Conservation (phyloP, 768 basidiomycete genomes). For the Mycena epipterygia region DNA sequence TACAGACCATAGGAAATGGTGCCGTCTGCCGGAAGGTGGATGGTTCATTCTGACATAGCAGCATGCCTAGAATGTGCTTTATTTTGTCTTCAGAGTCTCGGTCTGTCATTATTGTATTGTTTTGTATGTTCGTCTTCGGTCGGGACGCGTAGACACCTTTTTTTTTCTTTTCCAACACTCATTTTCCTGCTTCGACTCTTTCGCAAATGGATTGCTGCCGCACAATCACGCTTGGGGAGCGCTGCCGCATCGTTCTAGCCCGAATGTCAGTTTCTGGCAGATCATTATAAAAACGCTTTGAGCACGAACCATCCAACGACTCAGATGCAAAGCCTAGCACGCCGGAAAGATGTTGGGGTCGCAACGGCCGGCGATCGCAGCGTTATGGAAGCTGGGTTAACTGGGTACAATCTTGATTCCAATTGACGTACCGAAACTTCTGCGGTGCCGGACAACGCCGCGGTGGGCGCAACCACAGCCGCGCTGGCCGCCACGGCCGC, state of each 20-base stretch:
- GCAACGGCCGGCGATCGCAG: not conserved
- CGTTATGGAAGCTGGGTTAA: not conserved
- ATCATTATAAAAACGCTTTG: not conserved
- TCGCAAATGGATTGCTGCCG: not conserved
- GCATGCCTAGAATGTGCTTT: too few species aligned
- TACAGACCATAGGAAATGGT: too few species aligned
- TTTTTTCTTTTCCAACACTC: not conserved
- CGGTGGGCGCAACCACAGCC: slow-evolving; percentile 1
- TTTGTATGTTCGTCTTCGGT: too few species aligned
- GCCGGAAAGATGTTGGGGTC: not conserved
- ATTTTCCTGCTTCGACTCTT: not conserved
- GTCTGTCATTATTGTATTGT: too few species aligned
- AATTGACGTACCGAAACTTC: slow-evolving; percentile 10
- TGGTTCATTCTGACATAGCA: too few species aligned
- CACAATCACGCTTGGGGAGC: not conserved
- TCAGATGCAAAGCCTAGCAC: not conserved
- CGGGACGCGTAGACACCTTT: too few species aligned
- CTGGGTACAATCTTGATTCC: not conserved
- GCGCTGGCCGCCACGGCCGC: too few species aligned
- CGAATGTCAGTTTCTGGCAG: slow-evolving; percentile 3
- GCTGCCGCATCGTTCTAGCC: not conserved
- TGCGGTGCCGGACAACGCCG: not conserved
- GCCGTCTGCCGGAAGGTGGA: too few species aligned
- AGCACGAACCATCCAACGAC: not conserved
- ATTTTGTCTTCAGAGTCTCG: too few species aligned